Conservation (phyloP, 345 rosid species). For the Brassica incana region DNA sequence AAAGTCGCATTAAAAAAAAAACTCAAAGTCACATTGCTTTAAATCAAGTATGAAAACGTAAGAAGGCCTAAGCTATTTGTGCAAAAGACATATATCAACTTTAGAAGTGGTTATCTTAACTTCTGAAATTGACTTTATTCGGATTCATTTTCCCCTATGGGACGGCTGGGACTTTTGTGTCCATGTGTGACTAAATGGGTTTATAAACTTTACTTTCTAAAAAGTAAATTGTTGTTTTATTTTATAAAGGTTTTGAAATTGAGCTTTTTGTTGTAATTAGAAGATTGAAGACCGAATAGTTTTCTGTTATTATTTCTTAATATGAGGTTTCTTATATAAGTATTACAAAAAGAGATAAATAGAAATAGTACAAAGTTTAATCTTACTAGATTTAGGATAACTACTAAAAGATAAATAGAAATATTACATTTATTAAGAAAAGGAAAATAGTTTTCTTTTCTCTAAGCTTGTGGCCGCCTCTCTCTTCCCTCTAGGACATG, state of each 20-base stretch:
- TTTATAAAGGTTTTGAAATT: not conserved
- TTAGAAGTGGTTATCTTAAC: slow-evolving; percentile 19
- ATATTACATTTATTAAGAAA: too few relatives aligned
- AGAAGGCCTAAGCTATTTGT: slow-evolving; percentile 1
- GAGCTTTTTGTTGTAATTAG: not conserved
- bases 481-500: too few relatives aligned
- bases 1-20: not conserved
- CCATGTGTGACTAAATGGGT: not conserved
- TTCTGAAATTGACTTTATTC: slow-evolving; percentile 26
- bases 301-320: too few relatives aligned
- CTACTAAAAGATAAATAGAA: too few relatives aligned
- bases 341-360: too few relatives aligned
- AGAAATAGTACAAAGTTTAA: too few relatives aligned
- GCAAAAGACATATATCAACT: slow-evolving; percentile 20
- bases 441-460: too few relatives aligned
- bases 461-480: too few relatives aligned
- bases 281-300: too few relatives aligned
- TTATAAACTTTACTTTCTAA: slow-evolving; percentile 4
- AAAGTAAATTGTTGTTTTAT: not conserved
- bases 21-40: not conserved
- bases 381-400: too few relatives aligned
- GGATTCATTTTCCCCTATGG: slow-evolving; percentile 6
- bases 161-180: slow-evolving; percentile 35
- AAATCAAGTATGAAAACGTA: slow-evolving; percentile 26
- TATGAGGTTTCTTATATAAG: too few relatives aligned